Conservation (phyloP, 805 yeast species). For the Saccharomycopsis synnaedendra region DNA sequence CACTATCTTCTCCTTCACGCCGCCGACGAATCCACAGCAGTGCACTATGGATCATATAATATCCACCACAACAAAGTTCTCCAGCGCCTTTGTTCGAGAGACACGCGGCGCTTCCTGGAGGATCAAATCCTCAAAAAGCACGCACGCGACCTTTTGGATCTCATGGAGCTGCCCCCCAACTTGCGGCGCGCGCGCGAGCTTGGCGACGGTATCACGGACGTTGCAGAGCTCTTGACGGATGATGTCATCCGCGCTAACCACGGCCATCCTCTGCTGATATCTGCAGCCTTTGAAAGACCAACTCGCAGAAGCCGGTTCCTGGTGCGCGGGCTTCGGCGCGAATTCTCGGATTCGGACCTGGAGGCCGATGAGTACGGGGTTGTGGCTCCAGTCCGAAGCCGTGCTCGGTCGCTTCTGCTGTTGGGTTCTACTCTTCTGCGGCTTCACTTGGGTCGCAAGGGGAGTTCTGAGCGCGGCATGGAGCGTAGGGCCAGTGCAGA, state of each 20-base stretch:
- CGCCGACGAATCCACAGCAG: not conserved
- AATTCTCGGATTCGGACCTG: too few species aligned
- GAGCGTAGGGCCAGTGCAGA: too few species aligned
- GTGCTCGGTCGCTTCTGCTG: not conserved
- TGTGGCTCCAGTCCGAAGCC: not conserved
- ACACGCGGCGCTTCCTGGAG: conserved; percentile 3
- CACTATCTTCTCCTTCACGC: conserved; percentile 7
- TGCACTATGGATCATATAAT: conserved; percentile 4
- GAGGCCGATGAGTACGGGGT: not conserved
- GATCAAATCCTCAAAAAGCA: conserved; percentile 12
- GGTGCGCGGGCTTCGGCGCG: not conserved
- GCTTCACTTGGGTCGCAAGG: not conserved
- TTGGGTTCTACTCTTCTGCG: not conserved
- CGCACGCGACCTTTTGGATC: conserved; percentile 11
- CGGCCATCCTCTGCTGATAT: conserved; percentile 9
- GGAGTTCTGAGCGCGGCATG: too few species aligned
- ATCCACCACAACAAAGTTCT: conserved; percentile 5
- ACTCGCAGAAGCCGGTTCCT: not conserved
- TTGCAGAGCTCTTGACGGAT: conserved; percentile 3
- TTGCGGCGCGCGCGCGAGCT: not conserved
- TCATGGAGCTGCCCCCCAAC: conserved; percentile 1
- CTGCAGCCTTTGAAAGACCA: not conserved
- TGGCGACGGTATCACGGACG: not conserved
- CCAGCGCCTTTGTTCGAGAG: not conserved
- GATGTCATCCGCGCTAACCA: conserved; percentile 12